A percentile compares a stretch with the other conserved stretches of the same genome.
Evolutionary conservation across 140 eudicot genomes (phyloP).

Genomic region (Oenanthe javanica): DNA sequence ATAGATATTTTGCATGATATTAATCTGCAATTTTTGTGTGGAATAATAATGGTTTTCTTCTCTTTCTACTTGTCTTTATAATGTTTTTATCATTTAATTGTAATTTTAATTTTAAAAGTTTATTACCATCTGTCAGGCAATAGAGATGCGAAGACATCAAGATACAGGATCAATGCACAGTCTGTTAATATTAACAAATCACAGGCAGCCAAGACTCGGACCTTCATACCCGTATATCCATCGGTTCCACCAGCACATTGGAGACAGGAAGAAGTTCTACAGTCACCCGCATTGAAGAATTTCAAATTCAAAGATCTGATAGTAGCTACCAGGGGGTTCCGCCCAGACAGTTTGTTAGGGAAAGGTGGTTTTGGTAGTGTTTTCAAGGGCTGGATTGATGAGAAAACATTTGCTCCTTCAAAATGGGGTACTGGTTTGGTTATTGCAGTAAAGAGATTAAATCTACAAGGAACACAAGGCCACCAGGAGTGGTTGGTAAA

Average conservation of each 20-base stretch:
- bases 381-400: background rate
- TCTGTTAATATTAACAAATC: background rate
- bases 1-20: no score
- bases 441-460: background rate
- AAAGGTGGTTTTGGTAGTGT: background rate
- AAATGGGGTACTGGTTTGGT: background rate
- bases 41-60: no score
- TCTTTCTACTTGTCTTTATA: no score
- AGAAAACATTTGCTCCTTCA: background rate
- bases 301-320: background rate
- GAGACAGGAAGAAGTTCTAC: background rate
- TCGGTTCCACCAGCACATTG: background rate
- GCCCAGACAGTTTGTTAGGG: background rate
- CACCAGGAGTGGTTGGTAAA: background rate
- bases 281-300: background rate
- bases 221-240: no score
- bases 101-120: no score
- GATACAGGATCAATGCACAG: background rate
- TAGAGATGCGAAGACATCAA: background rate
- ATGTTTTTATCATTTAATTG: no score
- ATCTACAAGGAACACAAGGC: background rate
- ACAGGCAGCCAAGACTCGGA: background rate
- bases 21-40: no score
- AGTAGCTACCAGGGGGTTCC: background rate
- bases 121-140: background rate